A percentile compares a stretch with the other conserved stretches of the same genome.
phyloP scores from a whole-genome alignment of 2,329 filamentous ascomycete genomes.

The Ophiostoma novo-ulmi region DNA sequence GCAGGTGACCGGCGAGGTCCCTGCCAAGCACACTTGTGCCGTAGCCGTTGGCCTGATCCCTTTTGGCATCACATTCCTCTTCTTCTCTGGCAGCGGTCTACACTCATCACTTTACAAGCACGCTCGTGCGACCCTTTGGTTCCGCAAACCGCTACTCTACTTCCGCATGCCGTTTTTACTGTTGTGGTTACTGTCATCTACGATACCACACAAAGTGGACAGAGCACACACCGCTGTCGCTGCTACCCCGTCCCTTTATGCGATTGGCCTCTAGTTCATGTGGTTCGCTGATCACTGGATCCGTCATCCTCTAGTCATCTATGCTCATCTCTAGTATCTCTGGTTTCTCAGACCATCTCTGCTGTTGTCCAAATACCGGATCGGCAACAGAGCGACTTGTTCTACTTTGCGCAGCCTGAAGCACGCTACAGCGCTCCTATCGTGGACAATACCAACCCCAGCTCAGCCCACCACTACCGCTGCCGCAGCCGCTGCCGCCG shows the following conservation, averaged over 20 bases:
- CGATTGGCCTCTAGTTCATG: neutral
- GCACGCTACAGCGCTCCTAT: slow-evolving; percentile 3
- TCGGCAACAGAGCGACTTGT: neutral
- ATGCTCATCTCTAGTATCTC: neutral
- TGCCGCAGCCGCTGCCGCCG: neutral
- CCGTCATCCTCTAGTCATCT: neutral
- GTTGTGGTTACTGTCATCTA: neutral
- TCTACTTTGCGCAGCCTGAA: slow-evolving; percentile 2
- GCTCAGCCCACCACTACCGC: neutral
- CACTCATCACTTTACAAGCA: neutral
- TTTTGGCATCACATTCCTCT: neutral
- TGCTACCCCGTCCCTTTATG: neutral
- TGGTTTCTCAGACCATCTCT: neutral
- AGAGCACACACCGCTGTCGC: neutral
- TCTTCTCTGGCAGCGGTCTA: neutral
- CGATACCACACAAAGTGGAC: neutral
- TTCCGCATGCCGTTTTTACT: neutral
- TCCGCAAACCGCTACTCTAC: neutral
- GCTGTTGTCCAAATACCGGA: neutral
- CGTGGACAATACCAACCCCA: neutral
- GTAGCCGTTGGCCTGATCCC: neutral
- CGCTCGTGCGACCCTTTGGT: neutral
- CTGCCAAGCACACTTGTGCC: neutral
- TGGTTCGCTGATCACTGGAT: slow-evolving; percentile 4
- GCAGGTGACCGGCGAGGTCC: neutral